phyloP scores from a whole-genome alignment of 2,329 filamentous ascomycete species.

The Coleophoma crateriformis region DNA sequence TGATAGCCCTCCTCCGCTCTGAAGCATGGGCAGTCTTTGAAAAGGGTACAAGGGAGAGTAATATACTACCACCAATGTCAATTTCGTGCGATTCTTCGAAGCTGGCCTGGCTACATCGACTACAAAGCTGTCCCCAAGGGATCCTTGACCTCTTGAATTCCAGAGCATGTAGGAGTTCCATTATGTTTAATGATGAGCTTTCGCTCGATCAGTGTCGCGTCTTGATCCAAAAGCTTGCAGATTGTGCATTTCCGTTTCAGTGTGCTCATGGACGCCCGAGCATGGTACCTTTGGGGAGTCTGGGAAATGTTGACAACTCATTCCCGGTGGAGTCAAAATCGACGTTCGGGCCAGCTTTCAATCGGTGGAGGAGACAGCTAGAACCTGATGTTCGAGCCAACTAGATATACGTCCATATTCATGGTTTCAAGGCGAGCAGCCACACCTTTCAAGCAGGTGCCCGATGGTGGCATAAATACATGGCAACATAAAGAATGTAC shows the following conservation, averaged over 20 bases:
- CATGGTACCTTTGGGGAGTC: conserved; percentile 55
- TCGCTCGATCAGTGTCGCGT: conserved; percentile 48
- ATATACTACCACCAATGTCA: neutral
- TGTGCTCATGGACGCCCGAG: conserved; percentile 75
- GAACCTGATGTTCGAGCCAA: neutral
- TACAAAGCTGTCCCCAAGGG: conserved; percentile 67
- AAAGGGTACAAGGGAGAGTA: neutral
- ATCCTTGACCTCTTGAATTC: conserved; percentile 75
- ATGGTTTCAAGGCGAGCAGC: neutral
- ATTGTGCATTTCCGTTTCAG: conserved; percentile 70
- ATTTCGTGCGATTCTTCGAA: conserved; percentile 12
- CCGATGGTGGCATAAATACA: too few relatives aligned
- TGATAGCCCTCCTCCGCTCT: conserved; percentile 68
- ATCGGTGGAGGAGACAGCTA: neutral
- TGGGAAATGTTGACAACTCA: conserved; percentile 27
- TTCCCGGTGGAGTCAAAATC: neutral
- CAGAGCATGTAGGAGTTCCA: conserved; percentile 69
- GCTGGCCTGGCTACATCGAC: conserved; percentile 49
- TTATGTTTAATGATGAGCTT: conserved; percentile 80
- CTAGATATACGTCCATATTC: neutral
- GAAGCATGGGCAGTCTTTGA: conserved; percentile 61
- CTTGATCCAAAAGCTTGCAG: conserved; percentile 51
- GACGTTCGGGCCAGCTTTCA: neutral
- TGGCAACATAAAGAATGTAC: too few relatives aligned
- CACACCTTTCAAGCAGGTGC: too few relatives aligned